Percentiles rank a stretch among this genome's conserved stretches.
These are phyloP conservation scores for Mycena amicta DNA, from an alignment of 768 basidiomycete species.

Conservation along the genomic window DNA sequence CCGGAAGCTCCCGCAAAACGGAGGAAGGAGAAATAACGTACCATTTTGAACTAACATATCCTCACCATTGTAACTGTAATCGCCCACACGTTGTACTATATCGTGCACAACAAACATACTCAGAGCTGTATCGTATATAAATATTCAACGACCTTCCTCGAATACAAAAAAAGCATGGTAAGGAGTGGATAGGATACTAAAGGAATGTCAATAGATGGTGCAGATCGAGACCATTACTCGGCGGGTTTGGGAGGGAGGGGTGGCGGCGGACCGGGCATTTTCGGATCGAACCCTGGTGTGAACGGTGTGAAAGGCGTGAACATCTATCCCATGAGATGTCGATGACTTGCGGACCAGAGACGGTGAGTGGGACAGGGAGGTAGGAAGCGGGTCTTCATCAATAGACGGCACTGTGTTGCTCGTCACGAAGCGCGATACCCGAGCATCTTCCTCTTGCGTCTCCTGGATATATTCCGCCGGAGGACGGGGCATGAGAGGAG, in stretches of 20 bases:
- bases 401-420: conserved; percentile 33
- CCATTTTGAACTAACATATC: neutral
- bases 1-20: conserved; percentile 14
- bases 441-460: conserved; percentile 73
- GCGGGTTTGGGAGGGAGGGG: conserved; percentile 37
- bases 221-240: conserved; percentile 27
- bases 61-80: conserved; percentile 1
- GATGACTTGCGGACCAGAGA: conserved; percentile 20
- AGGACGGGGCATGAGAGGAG: conserved; percentile 75
- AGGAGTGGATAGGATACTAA: conserved; percentile 13
- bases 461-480: conserved; percentile 81
- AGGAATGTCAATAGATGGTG: conserved; percentile 11
- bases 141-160: neutral
- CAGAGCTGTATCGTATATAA: conserved; percentile 2
- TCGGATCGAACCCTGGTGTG: conserved; percentile 38
- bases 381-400: conserved; percentile 23
- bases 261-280: conserved; percentile 37
- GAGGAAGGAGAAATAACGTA: conserved; percentile 17
- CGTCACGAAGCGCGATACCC: conserved; percentile 47
- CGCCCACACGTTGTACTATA: neutral
- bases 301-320: conserved; percentile 55
- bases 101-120: too few species aligned
- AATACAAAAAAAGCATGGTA: conserved; percentile 2
- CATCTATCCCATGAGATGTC: conserved; percentile 30
- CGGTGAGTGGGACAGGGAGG: conserved; percentile 22